Conservation (phyloP, 106 monocot species). For the Chionographis japonica region DNA sequence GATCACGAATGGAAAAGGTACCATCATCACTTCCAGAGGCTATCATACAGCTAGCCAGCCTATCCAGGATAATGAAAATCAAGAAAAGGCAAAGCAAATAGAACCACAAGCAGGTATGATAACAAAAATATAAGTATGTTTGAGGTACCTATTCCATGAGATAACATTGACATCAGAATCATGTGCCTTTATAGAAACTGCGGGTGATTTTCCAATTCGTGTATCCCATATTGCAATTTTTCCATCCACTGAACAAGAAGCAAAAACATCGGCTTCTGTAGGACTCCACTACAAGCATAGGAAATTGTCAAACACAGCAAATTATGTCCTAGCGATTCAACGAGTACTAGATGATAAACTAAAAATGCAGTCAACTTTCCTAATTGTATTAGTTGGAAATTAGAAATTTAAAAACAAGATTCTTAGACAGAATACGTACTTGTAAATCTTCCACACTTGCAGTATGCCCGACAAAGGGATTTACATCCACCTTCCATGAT, state of each 20-base stretch:
- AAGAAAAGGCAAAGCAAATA: neutral
- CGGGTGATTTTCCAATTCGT: slow-evolving; percentile 71
- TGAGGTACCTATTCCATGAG: slow-evolving; percentile 80
- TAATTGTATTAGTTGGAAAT: no score
- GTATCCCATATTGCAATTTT: slow-evolving; percentile 87
- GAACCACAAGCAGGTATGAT: neutral
- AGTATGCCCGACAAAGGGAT: slow-evolving; percentile 79
- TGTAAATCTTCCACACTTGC: slow-evolving; percentile 98
- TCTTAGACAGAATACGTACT: slow-evolving; percentile 25
- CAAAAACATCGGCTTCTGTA: slow-evolving; percentile 93
- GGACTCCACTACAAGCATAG: slow-evolving; percentile 82
- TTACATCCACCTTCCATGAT: slow-evolving; percentile 78
- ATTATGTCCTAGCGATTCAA: neutral
- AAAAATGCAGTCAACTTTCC: neutral
- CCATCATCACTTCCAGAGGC: slow-evolving; percentile 59
- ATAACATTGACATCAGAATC: slow-evolving; percentile 90
- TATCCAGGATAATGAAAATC: slow-evolving; percentile 14
- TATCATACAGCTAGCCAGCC: slow-evolving; percentile 90
- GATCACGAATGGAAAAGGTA: slow-evolving; percentile 43
- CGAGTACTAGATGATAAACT: no score
- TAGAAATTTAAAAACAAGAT: neutral
- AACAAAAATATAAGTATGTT: slow-evolving; percentile 1
- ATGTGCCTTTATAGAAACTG: slow-evolving; percentile 80
- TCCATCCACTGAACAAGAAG: slow-evolving; percentile 91
- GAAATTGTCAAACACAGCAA: neutral